Evolutionary conservation across 1,284 basidiomycete species (phyloP), one percentile per base, ranked within the genome.

Genomic region (Irpex lacteus): DNA sequence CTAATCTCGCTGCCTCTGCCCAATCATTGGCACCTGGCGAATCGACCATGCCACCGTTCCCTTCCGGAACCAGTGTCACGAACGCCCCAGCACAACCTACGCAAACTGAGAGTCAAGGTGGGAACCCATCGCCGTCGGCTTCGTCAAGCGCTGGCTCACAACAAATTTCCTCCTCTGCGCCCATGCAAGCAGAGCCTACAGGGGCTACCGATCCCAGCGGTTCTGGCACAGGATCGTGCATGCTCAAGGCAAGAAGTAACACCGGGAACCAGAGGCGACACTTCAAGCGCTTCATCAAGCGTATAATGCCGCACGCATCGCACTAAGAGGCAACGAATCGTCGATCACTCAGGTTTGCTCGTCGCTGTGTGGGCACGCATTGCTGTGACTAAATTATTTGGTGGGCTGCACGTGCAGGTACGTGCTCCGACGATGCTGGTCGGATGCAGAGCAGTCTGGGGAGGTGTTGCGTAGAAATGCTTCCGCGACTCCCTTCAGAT

Each of bases 231-330:
- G 54, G 47, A 63, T 59, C 56, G 21, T 59, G 58, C 60, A 53
- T 65, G 49, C 50, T 61, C 59, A 66, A 63, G 60, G 53, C 64
- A 34, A 60, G 65, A 61, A 52, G 60, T 40, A 21, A 32, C 19
- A 55, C 44, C 50, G 32, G 32, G 32, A 64, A 52, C 63, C 57
- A 63, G 57, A 68, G 66, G 7, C 68, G 70, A 26, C 72, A 73
- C 40, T 66, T 68, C 60, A 70, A 67, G 65, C 67, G 71, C 50
- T 63, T 72, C 61, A 68, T 70, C 67, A 65, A 65, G 7, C 44
- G 62, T 26, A 38, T 64, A 7, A 60, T 67, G 53, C 63, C 61
- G 61, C 54, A 57, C 40, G 9, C 56, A 36, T 61, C 60, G 64
- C 60, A 50, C 56, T 65, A 58, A 63, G 56, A 8, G 61, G 8